These are phyloP conservation scores for Astrothelium macrocarpum DNA, from an alignment of 495 filamentous ascomycete genomes.

Conservation along the genomic window DNA sequence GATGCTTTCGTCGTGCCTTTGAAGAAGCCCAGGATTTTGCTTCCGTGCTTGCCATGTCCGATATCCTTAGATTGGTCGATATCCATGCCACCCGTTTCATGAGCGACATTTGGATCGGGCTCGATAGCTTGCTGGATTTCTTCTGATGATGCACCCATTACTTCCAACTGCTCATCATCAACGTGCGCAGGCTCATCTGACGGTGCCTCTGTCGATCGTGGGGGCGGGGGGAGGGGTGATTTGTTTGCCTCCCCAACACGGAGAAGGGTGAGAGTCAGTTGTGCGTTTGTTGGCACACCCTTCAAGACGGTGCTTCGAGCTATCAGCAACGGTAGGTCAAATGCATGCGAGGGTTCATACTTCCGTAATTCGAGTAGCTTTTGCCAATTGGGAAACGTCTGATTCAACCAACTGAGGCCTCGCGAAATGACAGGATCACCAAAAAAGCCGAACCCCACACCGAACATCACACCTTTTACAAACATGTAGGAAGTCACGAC, in stretches of 20 bases:
- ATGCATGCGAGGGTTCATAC: slow-evolving; percentile 28
- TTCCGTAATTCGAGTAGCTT: slow-evolving; percentile 61
- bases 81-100: slow-evolving; percentile 29
- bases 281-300: slow-evolving; percentile 82
- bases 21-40: slow-evolving; percentile 55
- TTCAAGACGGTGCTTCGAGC: slow-evolving; percentile 57
- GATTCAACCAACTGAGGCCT: slow-evolving; percentile 52
- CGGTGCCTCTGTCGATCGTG: slow-evolving; percentile 44
- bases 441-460: slow-evolving; percentile 66
- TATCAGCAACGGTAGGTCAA: background rate
- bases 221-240: slow-evolving; percentile 72
- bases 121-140: slow-evolving; percentile 44
- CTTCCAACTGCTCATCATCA: slow-evolving; percentile 39
- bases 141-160: slow-evolving; percentile 35
- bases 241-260: slow-evolving; percentile 78
- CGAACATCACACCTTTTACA: slow-evolving; percentile 57
- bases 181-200: slow-evolving; percentile 41
- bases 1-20: slow-evolving; percentile 57
- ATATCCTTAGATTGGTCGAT: slow-evolving; percentile 35
- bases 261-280: slow-evolving; percentile 74
- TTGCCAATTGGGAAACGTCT: slow-evolving; percentile 62
- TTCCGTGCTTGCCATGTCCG: slow-evolving; percentile 35
- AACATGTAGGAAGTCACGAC: slow-evolving; percentile 65
- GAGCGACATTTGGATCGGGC: slow-evolving; percentile 27
- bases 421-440: slow-evolving; percentile 62